These are phyloP conservation scores for Podospora conica DNA, from an alignment of 495 filamentous ascomycete species.

Conservation along the genomic window DNA sequence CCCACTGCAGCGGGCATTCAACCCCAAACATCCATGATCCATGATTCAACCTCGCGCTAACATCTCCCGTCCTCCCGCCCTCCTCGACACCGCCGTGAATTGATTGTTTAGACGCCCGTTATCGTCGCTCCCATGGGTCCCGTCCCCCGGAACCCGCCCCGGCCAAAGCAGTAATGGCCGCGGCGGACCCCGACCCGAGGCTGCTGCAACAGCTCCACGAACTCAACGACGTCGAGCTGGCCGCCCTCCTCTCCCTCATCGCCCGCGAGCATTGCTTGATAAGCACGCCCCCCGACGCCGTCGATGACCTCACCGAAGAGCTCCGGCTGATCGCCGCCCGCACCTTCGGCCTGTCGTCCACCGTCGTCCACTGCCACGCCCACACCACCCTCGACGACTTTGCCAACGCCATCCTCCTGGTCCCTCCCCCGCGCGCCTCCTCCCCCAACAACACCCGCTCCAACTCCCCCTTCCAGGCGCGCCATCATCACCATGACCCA, in stretches of 20 bases:
- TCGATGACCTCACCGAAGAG: slow-evolving; percentile 64
- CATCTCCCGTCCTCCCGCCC: too few species aligned
- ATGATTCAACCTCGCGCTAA: too few species aligned
- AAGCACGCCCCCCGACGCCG: slow-evolving; percentile 54
- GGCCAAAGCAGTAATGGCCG: slow-evolving; percentile 26
- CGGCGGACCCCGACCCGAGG: slow-evolving; percentile 49
- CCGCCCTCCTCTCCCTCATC: slow-evolving; percentile 70
- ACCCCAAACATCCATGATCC: too few species aligned
- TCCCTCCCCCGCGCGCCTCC: slow-evolving; percentile 14
- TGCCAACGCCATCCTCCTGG: slow-evolving; percentile 57
- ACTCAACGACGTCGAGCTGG: slow-evolving; percentile 84
- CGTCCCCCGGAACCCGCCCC: neutral
- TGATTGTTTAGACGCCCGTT: neutral
- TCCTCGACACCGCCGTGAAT: neutral
- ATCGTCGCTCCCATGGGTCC: slow-evolving; percentile 8
- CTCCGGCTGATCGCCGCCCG: slow-evolving; percentile 61
- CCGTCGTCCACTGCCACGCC: slow-evolving; percentile 63
- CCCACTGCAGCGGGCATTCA: too few species aligned
- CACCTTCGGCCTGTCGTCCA: slow-evolving; percentile 64
- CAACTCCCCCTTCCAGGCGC: slow-evolving; percentile 28
- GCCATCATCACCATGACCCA: slow-evolving; percentile 18
- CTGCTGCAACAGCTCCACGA: slow-evolving; percentile 61
- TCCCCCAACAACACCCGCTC: slow-evolving; percentile 26
- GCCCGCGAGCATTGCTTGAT: slow-evolving; percentile 83
- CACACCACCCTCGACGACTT: slow-evolving; percentile 77